Base-by-base conservation (phyloP, 2,329 filamentous ascomycete genomes). In the Chrysoporthe austroafricana region DNA sequence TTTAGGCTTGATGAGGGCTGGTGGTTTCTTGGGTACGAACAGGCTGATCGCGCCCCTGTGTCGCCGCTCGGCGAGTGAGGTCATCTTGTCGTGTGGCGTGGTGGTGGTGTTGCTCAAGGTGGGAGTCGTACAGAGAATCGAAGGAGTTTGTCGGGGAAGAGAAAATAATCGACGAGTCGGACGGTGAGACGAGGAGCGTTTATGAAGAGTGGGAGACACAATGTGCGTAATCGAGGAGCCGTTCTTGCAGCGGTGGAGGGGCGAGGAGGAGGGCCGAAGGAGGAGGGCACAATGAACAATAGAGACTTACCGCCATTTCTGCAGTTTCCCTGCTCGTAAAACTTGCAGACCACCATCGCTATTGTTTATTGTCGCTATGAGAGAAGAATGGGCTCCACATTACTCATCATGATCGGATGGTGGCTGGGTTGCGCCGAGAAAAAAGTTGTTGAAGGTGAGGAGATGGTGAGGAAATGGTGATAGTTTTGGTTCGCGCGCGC, bases 301-400 rank as follows among this genome's bases (percentile, higher is more conserved):
- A 36, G 57, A 63, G 60, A 79, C 83, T 61, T 79, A 86, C 84
- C 79, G 75, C 84, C 84, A 73, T 78, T 83, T 68, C 79, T 83
- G 81, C 84, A 86, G 75, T 79, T 79, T 66, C 84, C 84, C 74
- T 84, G 82, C 77, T 81, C 77, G 69, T 75, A 86, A 75, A 81
- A 86, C 74, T 78, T 80, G 77, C 84, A 86, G 65, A 85, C 69
- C 34, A 76, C 67, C 66, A 70, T 70, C 44, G 63, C 59, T 44
- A 61, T 32, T 48, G 39, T 26, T 21, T 61, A 61, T 61, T 61
- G 42, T 61, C 32, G n/a, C 1, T 32, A 8, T 9, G 34, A 18
- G 34, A 39, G 34, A 13, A n/a, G 14, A 9, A 13, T n/a, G 8
- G 54, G 16, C 16, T 32, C 54, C 4, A 18, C 54, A 39, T 39